Base-by-base conservation (phyloP, 2,329 filamentous ascomycete species). In the Beauveria varroae region DNA sequence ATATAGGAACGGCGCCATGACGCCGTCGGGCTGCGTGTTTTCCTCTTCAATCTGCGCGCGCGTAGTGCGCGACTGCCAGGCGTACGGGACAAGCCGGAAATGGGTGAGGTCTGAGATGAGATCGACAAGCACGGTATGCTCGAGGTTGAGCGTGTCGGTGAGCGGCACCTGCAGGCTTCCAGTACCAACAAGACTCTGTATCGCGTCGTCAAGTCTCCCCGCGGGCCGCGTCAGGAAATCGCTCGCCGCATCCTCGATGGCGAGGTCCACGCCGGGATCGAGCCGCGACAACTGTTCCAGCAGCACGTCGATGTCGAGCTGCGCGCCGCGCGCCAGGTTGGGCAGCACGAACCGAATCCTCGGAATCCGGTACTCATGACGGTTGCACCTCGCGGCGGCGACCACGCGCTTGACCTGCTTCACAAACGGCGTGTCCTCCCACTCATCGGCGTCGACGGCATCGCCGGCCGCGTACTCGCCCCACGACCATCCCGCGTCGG, bases 401-500 rank as follows among this genome's bases (percentile, higher is more conserved):
- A 75, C 66, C 24, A 76, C 63, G n/a, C 72, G 68, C 47, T 63
- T 68, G 7, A 72, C 65, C 22, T 73, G 70, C 58, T 68, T 73
- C 2, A 70, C 71, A 57, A 76, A 64, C 2, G 70, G 68, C 0
- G 69, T 64, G 55, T 75, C 72, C 9, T 72, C 71, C 68, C 71
- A 74, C 54, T 76, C 74, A 7, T 70, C 69, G 34, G 65, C 63
- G 8, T 71, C 69, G 5, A 75, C 71, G 1, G 62, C 54, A 2
- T 74, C 70, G 1, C 70, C 70, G 5, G 66, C 61, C 5, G 68
- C 65, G 62, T 75, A 66, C 7, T 74, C 72, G 6, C 73, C 75
- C 75, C 75, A 78, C 7, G 68, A 68, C 75, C 75, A 77, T 4
- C 75, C 75, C n/a, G 68, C 69, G 51, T 76, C 75, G 3, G 70